Conservation (phyloP, 2,329 filamentous ascomycete species). For the Arthrinium phaeospermum region DNA sequence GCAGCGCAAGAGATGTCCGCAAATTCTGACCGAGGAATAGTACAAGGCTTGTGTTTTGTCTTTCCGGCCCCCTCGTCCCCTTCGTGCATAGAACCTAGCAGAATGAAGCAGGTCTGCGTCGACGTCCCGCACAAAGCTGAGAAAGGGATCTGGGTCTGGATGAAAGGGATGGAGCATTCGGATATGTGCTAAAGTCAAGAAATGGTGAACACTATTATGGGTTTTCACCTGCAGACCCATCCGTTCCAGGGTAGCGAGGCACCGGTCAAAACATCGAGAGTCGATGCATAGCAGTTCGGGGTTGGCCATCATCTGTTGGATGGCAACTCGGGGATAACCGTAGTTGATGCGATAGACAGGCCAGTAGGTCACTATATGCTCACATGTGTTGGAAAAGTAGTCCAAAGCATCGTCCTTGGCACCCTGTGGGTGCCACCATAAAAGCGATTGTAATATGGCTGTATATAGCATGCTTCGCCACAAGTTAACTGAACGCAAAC, state of each 20-base stretch:
- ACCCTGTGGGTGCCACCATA: not conserved
- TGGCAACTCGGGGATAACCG: too few species aligned
- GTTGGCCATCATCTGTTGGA: rapidly evolving
- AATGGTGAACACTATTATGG: too few species aligned
- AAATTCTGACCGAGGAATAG: not conserved
- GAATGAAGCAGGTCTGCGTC: not conserved
- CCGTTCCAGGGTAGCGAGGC: not conserved
- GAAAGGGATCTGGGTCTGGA: not conserved
- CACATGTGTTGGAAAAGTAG: not conserved
- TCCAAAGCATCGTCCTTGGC: not conserved
- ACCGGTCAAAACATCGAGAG: not conserved
- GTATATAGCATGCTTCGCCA: not conserved
- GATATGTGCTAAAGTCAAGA: not conserved
- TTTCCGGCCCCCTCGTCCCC: not conserved
- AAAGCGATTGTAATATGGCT: not conserved
- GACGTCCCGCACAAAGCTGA: not conserved
- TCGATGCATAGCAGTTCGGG: not conserved
- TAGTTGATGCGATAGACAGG: not conserved
- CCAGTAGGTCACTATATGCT: not conserved
- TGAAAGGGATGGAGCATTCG: not conserved
- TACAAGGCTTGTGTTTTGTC: not conserved
- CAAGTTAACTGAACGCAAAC: not conserved
- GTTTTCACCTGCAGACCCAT: not conserved
- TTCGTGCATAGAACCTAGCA: not conserved
- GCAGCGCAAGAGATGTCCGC: rapidly evolving